Conservation (phyloP, 78 protist genomes). For the Monocercomonoides exilis region DNA sequence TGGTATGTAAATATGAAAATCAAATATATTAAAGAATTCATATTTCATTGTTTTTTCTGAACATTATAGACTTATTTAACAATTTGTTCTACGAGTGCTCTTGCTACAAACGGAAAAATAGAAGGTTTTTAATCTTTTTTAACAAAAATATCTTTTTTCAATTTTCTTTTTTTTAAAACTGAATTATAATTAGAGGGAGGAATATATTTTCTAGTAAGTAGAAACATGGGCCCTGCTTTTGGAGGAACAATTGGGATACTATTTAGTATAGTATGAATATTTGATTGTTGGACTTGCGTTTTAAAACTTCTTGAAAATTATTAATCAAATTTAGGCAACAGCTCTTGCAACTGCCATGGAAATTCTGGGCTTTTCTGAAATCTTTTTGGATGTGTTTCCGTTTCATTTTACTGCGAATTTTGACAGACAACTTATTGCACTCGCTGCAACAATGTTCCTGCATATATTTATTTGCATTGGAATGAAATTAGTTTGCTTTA, state of each 20-base stretch:
- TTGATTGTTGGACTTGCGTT: background rate
- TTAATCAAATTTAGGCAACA: background rate
- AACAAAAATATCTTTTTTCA: background rate
- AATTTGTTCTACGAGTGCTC: slow-evolving; percentile 35
- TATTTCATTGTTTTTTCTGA: background rate
- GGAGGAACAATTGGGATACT: background rate
- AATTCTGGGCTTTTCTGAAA: slow-evolving; percentile 22
- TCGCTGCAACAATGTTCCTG: background rate
- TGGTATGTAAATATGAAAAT: background rate
- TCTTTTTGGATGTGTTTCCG: background rate
- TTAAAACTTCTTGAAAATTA: background rate
- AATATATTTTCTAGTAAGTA: slow-evolving; percentile 6
- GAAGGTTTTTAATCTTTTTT: too few species aligned
- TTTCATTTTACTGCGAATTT: background rate
- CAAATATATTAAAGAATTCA: background rate
- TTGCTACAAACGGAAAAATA: slow-evolving; percentile 36
- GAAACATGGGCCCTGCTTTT: slow-evolving; percentile 27
- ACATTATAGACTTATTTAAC: slow-evolving; percentile 16
- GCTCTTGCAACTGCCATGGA: background rate
- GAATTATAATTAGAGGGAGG: slow-evolving; percentile 27
- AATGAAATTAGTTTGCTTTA: background rate
- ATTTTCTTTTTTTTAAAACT: too few species aligned
- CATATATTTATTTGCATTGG: background rate
- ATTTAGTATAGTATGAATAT: background rate
- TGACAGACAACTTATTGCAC: background rate